Evolutionary conservation across 768 basidiomycete genomes (phyloP).

Genomic region (Kondoa malvinella): DNA sequence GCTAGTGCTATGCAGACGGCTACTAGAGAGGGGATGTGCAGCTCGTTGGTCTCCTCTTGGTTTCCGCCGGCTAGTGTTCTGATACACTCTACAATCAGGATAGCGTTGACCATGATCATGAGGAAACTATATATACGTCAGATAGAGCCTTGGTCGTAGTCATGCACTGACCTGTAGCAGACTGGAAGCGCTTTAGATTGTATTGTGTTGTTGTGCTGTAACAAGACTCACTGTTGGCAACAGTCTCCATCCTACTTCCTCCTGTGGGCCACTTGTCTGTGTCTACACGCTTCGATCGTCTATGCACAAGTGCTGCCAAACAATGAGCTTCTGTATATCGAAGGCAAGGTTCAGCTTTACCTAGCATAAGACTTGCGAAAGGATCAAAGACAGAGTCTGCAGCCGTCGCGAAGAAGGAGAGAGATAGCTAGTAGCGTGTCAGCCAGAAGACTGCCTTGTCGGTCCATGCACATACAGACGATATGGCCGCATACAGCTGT

Average conservation of each 20-base stretch:
- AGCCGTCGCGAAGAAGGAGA: constrained; percentile 73
- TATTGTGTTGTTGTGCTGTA: too few species aligned
- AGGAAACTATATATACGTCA: constrained; percentile 43
- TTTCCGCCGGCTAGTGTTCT: constrained; percentile 49
- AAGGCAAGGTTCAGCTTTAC: constrained; percentile 3
- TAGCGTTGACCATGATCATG: constrained; percentile 63
- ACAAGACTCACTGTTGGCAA: constrained; percentile 12
- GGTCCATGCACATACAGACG: constrained; percentile 31
- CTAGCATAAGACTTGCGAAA: constrained; percentile 16
- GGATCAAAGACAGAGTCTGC: constrained; percentile 46
- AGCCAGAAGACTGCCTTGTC: neutral
- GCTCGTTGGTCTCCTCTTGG: constrained; percentile 40
- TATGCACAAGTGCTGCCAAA: constrained; percentile 10
- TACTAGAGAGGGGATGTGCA: constrained; percentile 42
- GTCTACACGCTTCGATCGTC: constrained; percentile 12
- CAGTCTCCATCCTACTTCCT: constrained; percentile 11
- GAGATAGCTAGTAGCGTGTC: constrained; percentile 38
- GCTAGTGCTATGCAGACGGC: neutral
- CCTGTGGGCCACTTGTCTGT: constrained; percentile 17
- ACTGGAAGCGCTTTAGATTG: neutral
- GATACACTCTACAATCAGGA: constrained; percentile 72
- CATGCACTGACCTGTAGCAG: too few species aligned
- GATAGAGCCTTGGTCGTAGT: too few species aligned
- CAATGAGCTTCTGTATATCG: neutral
- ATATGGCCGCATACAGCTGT: constrained; percentile 72